These are phyloP conservation scores for Graphilbum fragrans DNA, from an alignment of 2,329 filamentous ascomycete species.

Conservation along the genomic window DNA sequence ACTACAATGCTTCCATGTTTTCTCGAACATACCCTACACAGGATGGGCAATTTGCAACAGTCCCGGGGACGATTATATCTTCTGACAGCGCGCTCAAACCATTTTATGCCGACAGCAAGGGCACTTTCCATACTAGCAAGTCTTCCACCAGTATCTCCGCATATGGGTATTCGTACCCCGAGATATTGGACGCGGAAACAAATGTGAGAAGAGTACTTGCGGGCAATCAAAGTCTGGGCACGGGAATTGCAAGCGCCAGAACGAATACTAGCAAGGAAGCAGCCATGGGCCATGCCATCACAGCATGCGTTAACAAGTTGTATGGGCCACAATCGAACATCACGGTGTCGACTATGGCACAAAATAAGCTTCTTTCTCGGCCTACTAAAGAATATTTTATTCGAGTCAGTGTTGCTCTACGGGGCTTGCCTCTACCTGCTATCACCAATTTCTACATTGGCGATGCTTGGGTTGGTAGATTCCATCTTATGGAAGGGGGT, in stretches of 20 bases:
- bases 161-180: conserved; percentile 25
- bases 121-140: conserved; percentile 27
- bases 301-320: too few species aligned
- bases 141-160: conserved; percentile 15
- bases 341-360: not conserved
- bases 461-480: too few species aligned
- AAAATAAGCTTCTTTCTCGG: not conserved
- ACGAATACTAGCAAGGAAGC: not conserved
- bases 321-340: too few species aligned
- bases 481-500: too few species aligned
- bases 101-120: conserved; percentile 26
- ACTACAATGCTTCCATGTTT: conserved; percentile 19
- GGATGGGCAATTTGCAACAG: conserved; percentile 23
- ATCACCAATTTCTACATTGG: too few species aligned
- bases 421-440: too few species aligned
- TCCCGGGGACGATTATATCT: conserved; percentile 23
- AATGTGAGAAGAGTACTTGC: not conserved
- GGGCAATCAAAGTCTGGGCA: not conserved
- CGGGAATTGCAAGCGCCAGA: not conserved
- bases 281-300: not conserved
- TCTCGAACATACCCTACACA: conserved; percentile 10
- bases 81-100: conserved; percentile 29
- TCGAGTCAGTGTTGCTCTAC: too few species aligned
- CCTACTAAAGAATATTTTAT: too few species aligned
- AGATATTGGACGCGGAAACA: conserved; percentile 12